A percentile compares a stretch with the other conserved stretches of the same genome.
These are phyloP conservation scores for Echria macrotheca DNA, from an alignment of 495 filamentous ascomycete genomes.

Conservation along the genomic window DNA sequence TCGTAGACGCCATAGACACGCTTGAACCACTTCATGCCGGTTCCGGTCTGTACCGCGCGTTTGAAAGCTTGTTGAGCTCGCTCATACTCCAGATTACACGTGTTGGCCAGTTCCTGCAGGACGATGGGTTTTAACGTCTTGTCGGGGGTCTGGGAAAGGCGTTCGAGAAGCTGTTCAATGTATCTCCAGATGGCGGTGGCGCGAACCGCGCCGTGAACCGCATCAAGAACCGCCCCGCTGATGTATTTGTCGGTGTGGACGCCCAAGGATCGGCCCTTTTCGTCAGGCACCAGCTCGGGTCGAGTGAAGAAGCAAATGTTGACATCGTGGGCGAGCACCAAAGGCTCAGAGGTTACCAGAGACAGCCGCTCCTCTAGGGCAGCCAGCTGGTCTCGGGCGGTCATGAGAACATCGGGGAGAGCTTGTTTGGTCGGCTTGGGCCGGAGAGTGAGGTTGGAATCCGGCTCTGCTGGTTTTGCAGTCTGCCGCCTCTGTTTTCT, in stretches of 20 bases:
- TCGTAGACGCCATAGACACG: slow-evolving; percentile 25
- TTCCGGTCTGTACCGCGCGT: slow-evolving; percentile 22
- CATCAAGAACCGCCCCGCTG: slow-evolving; percentile 29
- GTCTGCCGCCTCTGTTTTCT: neutral
- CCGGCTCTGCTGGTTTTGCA: neutral
- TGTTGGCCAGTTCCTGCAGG: slow-evolving; percentile 34
- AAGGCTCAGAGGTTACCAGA: slow-evolving; percentile 27
- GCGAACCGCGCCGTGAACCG: slow-evolving; percentile 27
- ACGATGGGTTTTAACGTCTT: slow-evolving; percentile 21
- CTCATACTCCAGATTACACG: slow-evolving; percentile 34
- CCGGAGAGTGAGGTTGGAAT: slow-evolving; percentile 16
- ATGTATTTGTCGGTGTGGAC: slow-evolving; percentile 27
- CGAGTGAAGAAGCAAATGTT: slow-evolving; percentile 29
- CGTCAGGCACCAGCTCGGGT: slow-evolving; percentile 32
- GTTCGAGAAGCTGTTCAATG: slow-evolving; percentile 27
- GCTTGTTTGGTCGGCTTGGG: slow-evolving; percentile 10
- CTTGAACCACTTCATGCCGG: slow-evolving; percentile 28
- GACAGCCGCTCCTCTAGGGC: slow-evolving; percentile 19
- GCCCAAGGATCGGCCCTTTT: slow-evolving; percentile 24
- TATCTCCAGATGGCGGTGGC: slow-evolving; percentile 32
- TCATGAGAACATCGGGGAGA: slow-evolving; percentile 15
- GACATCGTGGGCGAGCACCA: slow-evolving; percentile 26
- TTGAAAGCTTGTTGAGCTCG: slow-evolving; percentile 25
- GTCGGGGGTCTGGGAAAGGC: slow-evolving; percentile 14
- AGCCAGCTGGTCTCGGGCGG: slow-evolving; percentile 17